phyloP scores from a whole-genome alignment of 2,329 filamentous ascomycete genomes.

The Arthrobotrys megalospora region DNA sequence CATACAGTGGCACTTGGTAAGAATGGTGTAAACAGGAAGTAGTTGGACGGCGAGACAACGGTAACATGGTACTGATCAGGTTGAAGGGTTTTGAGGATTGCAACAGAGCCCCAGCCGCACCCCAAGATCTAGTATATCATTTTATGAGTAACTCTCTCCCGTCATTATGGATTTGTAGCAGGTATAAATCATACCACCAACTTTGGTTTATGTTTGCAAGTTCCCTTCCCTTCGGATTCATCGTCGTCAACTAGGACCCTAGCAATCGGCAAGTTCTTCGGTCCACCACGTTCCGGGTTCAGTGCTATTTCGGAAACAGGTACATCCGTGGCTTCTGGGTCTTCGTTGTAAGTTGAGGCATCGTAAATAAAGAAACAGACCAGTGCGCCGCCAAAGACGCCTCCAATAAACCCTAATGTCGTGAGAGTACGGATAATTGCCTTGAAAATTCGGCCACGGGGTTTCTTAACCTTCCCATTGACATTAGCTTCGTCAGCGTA shows the following conservation, averaged over 20 bases:
- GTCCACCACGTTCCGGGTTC: constrained; percentile 84
- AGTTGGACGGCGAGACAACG: constrained; percentile 92
- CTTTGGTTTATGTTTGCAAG: constrained; percentile 87
- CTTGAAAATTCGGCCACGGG: constrained; percentile 36
- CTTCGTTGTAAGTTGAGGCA: constrained; percentile 87
- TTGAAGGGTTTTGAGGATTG: constrained; percentile 88
- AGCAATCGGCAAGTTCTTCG: constrained; percentile 94
- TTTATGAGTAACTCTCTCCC: constrained; percentile 13
- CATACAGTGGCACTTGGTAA: constrained; percentile 87
- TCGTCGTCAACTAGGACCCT: constrained; percentile 91
- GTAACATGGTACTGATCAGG: constrained; percentile 96
- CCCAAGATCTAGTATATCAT: constrained; percentile 72
- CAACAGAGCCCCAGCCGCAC: constrained; percentile 94
- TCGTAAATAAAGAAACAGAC: constrained; percentile 94
- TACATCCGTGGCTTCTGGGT: constrained; percentile 78
- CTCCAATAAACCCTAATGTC: constrained; percentile 81
- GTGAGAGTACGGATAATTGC: constrained; percentile 72
- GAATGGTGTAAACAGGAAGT: constrained; percentile 99
- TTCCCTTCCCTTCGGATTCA: constrained; percentile 79
- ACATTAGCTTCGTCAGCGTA: constrained; percentile 40
- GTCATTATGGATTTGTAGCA: neutral
- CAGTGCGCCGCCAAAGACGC: constrained; percentile 78
- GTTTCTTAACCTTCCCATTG: constrained; percentile 56
- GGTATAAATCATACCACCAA: constrained; percentile 77
- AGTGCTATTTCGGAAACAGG: constrained; percentile 88